Conservation (phyloP, 2,329 filamentous ascomycete genomes). For the Botrytis galanthina region DNA sequence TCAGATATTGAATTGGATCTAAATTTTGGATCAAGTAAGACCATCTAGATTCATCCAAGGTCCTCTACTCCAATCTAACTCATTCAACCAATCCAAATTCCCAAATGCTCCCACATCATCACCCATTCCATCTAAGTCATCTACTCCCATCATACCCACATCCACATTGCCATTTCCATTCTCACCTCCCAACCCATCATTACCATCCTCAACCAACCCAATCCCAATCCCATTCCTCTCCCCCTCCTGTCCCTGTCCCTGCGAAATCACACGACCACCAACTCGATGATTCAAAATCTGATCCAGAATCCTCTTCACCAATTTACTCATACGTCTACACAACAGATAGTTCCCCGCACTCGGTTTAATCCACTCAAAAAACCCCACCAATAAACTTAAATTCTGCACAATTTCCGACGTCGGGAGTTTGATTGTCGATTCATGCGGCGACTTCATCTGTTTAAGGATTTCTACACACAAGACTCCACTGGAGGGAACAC, state of each 20-base stretch:
- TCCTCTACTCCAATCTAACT: slow-evolving; percentile 36
- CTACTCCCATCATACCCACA: slow-evolving; percentile 15
- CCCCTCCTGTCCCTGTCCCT: background rate
- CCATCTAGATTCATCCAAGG: slow-evolving; percentile 36
- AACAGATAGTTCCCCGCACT: slow-evolving; percentile 50
- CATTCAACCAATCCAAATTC: slow-evolving; percentile 37
- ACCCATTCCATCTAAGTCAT: slow-evolving; percentile 26
- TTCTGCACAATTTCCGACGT: slow-evolving; percentile 52
- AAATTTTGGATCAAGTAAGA: slow-evolving; percentile 9
- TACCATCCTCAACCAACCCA: background rate
- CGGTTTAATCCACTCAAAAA: slow-evolving; percentile 51
- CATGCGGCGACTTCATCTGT: slow-evolving; percentile 40
- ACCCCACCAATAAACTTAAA: slow-evolving; percentile 50
- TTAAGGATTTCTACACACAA: slow-evolving; percentile 51
- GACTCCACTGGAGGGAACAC: slow-evolving; percentile 49
- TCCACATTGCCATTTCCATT: background rate
- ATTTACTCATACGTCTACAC: slow-evolving; percentile 46
- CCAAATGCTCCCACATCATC: slow-evolving; percentile 28
- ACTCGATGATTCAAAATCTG: slow-evolving; percentile 41
- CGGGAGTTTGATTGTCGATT: slow-evolving; percentile 40
- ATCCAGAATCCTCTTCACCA: slow-evolving; percentile 52
- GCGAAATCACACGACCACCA: background rate
- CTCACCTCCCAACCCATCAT: background rate
- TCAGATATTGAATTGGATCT: background rate
- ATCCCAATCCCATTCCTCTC: background rate